Percentiles rank a stretch among this genome's conserved stretches.
Evolutionary conservation across 129 eudicot species (phyloP).

Genomic region (Deinandra increscens): DNA sequence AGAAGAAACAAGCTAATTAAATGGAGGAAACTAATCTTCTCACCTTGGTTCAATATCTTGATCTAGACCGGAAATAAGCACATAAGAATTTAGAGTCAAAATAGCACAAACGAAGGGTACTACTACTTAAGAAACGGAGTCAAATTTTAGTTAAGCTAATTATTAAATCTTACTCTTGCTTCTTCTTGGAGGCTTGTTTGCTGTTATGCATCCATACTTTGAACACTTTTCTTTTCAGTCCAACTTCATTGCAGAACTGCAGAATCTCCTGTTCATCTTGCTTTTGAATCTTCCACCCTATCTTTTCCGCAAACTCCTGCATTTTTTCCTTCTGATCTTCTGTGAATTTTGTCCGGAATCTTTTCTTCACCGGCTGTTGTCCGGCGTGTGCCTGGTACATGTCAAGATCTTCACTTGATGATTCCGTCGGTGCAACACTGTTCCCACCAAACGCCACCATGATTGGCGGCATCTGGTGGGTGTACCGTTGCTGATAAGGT

Average conservation of each 20-base stretch:
- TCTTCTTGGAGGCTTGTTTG: conserved; percentile 79
- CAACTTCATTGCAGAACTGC: conserved; percentile 58
- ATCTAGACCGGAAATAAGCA: background rate
- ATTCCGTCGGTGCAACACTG: conserved; percentile 49
- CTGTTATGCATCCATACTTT: conserved; percentile 91
- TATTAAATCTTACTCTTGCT: conserved; percentile 41
- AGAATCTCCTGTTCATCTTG: conserved; percentile 68
- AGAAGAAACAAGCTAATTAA: background rate
- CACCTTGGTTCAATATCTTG: background rate
- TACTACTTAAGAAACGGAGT: too few relatives aligned
- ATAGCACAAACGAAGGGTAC: conserved; percentile 4
- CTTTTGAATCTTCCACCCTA: conserved; percentile 84
- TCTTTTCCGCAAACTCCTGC: conserved; percentile 59
- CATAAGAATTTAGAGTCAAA: conserved; percentile 12
- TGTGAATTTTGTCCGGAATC: conserved; percentile 68
- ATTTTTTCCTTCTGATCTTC: conserved; percentile 66
- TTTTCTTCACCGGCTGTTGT: conserved; percentile 48
- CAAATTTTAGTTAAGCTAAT: background rate
- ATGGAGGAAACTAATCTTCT: conserved; percentile 5
- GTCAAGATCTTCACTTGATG: conserved; percentile 83
- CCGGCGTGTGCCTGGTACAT: conserved; percentile 37
- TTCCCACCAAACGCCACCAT: conserved; percentile 67
- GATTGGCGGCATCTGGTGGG: conserved; percentile 37
- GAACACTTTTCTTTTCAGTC: conserved; percentile 66
- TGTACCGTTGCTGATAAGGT: conserved; percentile 29